Evolutionary conservation across 2,329 filamentous ascomycete genomes (phyloP), one percentile per base, ranked within the genome.

Genomic region (Thielaviopsis euricoi): DNA sequence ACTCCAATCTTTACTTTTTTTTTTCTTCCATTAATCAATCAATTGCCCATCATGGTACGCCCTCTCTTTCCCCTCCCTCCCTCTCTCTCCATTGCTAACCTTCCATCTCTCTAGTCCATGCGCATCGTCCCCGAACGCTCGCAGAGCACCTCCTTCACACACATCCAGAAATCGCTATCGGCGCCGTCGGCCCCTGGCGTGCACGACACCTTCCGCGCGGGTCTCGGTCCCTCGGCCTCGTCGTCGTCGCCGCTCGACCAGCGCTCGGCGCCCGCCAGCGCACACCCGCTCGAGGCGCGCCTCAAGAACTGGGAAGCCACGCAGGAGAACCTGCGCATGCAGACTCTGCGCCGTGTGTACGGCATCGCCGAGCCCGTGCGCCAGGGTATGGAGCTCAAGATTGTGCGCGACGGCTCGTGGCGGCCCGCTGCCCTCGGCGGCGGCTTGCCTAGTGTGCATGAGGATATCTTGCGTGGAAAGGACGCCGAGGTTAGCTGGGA

Each of bases 381-480:
- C 59, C 82, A 91, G 57, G 87, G 85, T 61, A 96, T 98, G 93
- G 93, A 98, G 76, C 78, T 95, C 70, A 87, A 89, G 80, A 91
- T 95, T 68, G 83, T 87, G 19, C 75, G 81, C 62, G 82, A 85
- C 61, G 85, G 88, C 63, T 83, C 87, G 71, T 95, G 89, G 85
- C 79, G 82, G 66, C 89, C 89, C 53, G 74, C 81, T 65, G 82
- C 80, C 52, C 74, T 95, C 58, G 81, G 83, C 43, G 71, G 74
- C 56, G 74, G 67, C 64, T 71, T 75, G 53, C 77, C 80, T 12
- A 82, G 82, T 67, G 77, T 97, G 55, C 90, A 96, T 73, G 87
- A 89, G 75, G 91, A 97, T 69, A 89, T 98, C 62, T 73, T 98
- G 66, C 79, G 78, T 61, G 90, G 89, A 3, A 76, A 83, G 66